Base-by-base conservation (phyloP, 768 basidiomycete genomes). In the Macrolepiota albuminosa region DNA sequence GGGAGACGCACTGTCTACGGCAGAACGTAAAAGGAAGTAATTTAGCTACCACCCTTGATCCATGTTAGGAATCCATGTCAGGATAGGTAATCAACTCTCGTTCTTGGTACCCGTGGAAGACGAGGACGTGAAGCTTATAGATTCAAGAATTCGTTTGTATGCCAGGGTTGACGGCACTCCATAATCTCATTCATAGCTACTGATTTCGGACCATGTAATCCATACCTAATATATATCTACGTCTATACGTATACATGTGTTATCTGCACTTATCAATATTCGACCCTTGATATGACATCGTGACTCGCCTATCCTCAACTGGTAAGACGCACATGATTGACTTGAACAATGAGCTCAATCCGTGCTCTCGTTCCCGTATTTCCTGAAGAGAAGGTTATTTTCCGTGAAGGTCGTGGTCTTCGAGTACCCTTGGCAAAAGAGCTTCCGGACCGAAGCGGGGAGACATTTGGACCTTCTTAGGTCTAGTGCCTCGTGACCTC, bases 331-430 rank as follows among this genome's bases (percentile, higher is more conserved):
- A 42, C 57, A 57, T 57, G 57, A 57, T 40, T 37, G 29, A 39
- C 29, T 47, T 29, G 24, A 29, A 36, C 46, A 39, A 49, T 56
- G 55, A 56, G 18, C 14, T 18, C 54, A 45, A 36, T 47, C 58
- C 54, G 36, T 58, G 54, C 21, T 43, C 51, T 33, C 18, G 37
- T 58, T 54, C 31, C 54, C 45, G 57, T 49, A 45, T 61, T 62
- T 63, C 54, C 40, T 54, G 29, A 43, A 63, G 50, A 54, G 61
- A 68, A 66, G 60, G 61, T 68, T 64, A 70, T 66, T 68, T 62
- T 67, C 71, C 70, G 69, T 69, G 67, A 65, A 69, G 61, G 68
- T 67, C 71, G 70, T 72, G 66, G 29, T 61, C 46, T 57, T 54
- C 54, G 59, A 60, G 5, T 29, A 18, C 39, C 18, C 65, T 67